A percentile compares a stretch with the other conserved stretches of the same genome.
phyloP scores from a whole-genome alignment of 164 flowering plant genomes.

The Platanus orientalis region DNA sequence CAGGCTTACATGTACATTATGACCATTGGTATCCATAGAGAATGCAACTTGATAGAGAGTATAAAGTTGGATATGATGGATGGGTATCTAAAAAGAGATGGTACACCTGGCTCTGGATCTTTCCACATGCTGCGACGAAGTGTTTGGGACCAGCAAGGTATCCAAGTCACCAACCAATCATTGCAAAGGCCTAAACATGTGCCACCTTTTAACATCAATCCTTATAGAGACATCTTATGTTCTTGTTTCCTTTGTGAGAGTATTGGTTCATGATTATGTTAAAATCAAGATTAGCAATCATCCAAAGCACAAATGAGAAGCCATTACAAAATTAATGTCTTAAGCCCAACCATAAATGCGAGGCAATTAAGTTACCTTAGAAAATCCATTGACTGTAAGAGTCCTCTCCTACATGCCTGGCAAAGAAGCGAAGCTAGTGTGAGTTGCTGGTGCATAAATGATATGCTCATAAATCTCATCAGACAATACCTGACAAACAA shows the following conservation, averaged over 20 bases:
- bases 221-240: background rate
- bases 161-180: constrained; percentile 99
- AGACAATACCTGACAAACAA: constrained; percentile 63
- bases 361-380: constrained; percentile 55
- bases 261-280: background rate
- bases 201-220: background rate
- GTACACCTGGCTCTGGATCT: constrained; percentile 91
- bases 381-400: constrained; percentile 89
- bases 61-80: background rate
- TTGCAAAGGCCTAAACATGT: constrained; percentile 76
- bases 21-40: no score
- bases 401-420: constrained; percentile 99
- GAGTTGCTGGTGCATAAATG: constrained; percentile 85
- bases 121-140: constrained; percentile 78
- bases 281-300: background rate
- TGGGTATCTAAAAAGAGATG: background rate
- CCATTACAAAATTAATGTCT: background rate
- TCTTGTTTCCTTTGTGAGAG: background rate
- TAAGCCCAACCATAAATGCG: background rate
- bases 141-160: constrained; percentile 94
- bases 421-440: constrained; percentile 92
- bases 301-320: background rate
- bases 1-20: no score
- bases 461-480: constrained; percentile 98
- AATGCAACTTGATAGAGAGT: background rate